Base-by-base conservation (phyloP, 1,284 basidiomycete genomes). In the Filobasidium uniguttulatum region DNA sequence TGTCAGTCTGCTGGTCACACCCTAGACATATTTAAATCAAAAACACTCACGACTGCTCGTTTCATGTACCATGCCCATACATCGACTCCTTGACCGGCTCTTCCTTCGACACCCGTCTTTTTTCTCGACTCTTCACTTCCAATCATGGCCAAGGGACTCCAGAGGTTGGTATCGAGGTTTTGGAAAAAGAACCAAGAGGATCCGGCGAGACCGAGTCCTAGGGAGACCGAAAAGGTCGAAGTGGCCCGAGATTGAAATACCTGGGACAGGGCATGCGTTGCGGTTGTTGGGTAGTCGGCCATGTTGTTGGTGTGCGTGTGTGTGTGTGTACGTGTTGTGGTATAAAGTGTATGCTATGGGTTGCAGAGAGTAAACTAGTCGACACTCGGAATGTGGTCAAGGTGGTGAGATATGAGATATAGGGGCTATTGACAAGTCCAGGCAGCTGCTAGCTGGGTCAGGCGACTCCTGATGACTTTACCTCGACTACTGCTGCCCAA, bases 41-140 rank as follows among this genome's bases (percentile, higher is more conserved):
- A n/a, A 1, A 28, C n/a, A 53, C 52, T 53, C 31, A 53, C 52
- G 3, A 48, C 34, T 4, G 52, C 52, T 8, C 20, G 46, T 23
- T 43, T 48, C 25, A 46, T 49, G 36, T 49, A 53, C 48, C 48
- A 49, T 20, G 44, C 52, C 52, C 52, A 53, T 8, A 53, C 7
- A 30, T 53, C 48, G 15, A 53, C 44, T 5, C 44, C 47, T 20
- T 49, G 35, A 1, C 44, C 52, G 3, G 37, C 38, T 35, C 49
- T 35, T 29, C 41, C 41, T 34, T 53, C 52, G 33, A 43, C 12
- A 20, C 44, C 33, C 3, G 50, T 22, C 44, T 49, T 50, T 29
- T 28, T 47, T 22, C 46, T 35, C 33, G 22, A 20, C 22, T 37
- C 26, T n/a, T 17, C 20, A 33, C 33, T 37, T 15, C 28, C 44